Evolutionary conservation across 345 rosid species (phyloP).

Genomic region (Reutealis trisperma): DNA sequence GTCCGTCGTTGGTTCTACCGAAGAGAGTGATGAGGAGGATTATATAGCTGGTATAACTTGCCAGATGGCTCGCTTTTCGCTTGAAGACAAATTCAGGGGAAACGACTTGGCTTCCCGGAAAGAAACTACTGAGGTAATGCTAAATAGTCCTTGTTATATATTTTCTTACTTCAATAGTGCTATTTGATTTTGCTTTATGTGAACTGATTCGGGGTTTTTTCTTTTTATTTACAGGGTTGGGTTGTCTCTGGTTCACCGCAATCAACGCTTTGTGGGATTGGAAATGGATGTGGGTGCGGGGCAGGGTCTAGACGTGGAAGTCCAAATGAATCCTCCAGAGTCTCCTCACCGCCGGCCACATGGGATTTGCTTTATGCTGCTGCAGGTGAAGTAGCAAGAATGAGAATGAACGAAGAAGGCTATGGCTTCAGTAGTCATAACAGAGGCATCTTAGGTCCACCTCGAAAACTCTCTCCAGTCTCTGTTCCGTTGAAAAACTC

Average conservation of each 20-base stretch:
- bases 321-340: constrained; percentile 16
- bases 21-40: constrained; percentile 62
- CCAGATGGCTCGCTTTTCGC: constrained; percentile 47
- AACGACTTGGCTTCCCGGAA: constrained; percentile 16
- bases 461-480: constrained; percentile 32
- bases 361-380: constrained; percentile 64
- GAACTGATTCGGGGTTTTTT: not conserved
- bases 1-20: constrained; percentile 52
- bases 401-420: constrained; percentile 13
- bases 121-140: constrained; percentile 42
- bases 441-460: constrained; percentile 34
- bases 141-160: not conserved
- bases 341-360: constrained; percentile 54
- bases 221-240: constrained; percentile 32
- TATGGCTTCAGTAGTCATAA: not conserved
- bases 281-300: constrained; percentile 41
- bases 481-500: constrained; percentile 34
- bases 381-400: constrained; percentile 53
- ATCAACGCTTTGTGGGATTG: constrained; percentile 47
- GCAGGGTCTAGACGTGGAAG: constrained; percentile 36
- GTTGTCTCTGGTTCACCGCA: constrained; percentile 54
- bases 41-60: constrained; percentile 43
- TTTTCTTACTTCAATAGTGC: not conserved
- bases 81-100: constrained; percentile 35
- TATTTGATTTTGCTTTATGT: not conserved